Evolutionary conservation across 169 alveolate genomes (phyloP), one percentile per base, ranked within the genome.

Genomic region (Plasmodium coatneyi): DNA sequence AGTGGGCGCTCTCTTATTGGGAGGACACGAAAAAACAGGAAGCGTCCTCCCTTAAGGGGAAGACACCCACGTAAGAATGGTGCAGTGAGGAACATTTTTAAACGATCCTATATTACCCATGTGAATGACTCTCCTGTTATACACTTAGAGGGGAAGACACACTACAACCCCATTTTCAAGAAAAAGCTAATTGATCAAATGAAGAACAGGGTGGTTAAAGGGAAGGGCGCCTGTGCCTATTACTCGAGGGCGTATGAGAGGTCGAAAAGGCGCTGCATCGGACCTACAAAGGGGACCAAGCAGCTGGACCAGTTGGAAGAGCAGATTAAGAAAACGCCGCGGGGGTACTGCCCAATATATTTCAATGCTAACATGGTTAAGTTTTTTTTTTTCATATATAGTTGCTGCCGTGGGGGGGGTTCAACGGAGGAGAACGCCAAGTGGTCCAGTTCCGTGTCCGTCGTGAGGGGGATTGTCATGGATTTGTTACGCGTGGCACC

Each of bases 331-430:
- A 66, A 22, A 22, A 1, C 72, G 25, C 72, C 92, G 7, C 52
- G 54, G 34, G 41, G 43, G 71, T 83, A 66, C 66, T 66, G 82
- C 60, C 82, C 92, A 7, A 22, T 83, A 0, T 70, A 83, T 32
- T 83, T 83, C 72, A 83, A 83, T 60, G 82, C 32, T 0, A 83
- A 83, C 9, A 16, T 83, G 30, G n/a, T 83, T 39, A 83, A 83
- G 32, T 39, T 66, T 83, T 83, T 83, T 83, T n/a, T 83, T 36
- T 83, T 83, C 16, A 39, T 39, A 36, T 46, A 70, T n/a, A 19
- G 49, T 25, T 14, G 30, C 30, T 79, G 30, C 16, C 54, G 71
- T 32, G 70, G 19, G 22, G 54, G 32, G 0, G 70, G 32, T 22
- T 14, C 32, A 12, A 19, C 22, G 46, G 16, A 25, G 34, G 71